A percentile compares a stretch with the other conserved stretches of the same genome.
These are phyloP conservation scores for Solanum chiquidenum DNA, from an alignment of 257 asterid species.

Conservation along the genomic window DNA sequence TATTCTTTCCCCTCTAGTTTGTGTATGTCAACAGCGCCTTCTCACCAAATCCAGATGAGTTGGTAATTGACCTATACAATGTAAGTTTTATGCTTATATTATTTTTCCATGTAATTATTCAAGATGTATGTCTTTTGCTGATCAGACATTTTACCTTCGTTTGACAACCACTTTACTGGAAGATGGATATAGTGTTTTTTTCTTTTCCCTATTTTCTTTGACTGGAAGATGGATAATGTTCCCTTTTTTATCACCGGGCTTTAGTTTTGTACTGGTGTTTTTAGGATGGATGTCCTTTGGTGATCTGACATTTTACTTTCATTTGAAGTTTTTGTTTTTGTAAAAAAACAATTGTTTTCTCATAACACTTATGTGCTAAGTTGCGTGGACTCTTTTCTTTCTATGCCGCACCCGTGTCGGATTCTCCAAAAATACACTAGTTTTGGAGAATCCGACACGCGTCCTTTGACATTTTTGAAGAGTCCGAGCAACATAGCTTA, in stretches of 20 bases:
- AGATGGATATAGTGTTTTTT: not conserved
- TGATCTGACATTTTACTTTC: not conserved
- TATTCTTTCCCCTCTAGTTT: slow-evolving; percentile 36
- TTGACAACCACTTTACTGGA: not conserved
- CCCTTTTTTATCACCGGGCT: not conserved
- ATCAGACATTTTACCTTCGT: not conserved
- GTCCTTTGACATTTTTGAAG: no score
- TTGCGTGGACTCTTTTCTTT: no score
- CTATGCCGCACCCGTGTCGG: no score
- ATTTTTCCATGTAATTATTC: not conserved
- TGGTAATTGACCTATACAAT: slow-evolving; percentile 62
- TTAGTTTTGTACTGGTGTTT: not conserved
- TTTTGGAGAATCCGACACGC: no score
- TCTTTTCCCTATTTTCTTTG: not conserved
- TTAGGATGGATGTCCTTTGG: not conserved
- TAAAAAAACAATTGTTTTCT: not conserved
- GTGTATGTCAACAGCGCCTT: slow-evolving; percentile 96
- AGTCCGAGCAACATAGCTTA: no score
- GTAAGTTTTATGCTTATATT: slow-evolving; percentile 29
- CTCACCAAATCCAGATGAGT: slow-evolving; percentile 93
- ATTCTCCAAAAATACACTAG: no score
- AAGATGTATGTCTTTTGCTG: not conserved
- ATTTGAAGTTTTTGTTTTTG: not conserved
- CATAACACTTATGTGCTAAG: not conserved
- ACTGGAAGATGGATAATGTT: not conserved